A percentile compares a stretch with the other conserved stretches of the same genome.
These are phyloP conservation scores for Metschnikowia proteae DNA, from an alignment of 805 yeast genomes.

Conservation along the genomic window DNA sequence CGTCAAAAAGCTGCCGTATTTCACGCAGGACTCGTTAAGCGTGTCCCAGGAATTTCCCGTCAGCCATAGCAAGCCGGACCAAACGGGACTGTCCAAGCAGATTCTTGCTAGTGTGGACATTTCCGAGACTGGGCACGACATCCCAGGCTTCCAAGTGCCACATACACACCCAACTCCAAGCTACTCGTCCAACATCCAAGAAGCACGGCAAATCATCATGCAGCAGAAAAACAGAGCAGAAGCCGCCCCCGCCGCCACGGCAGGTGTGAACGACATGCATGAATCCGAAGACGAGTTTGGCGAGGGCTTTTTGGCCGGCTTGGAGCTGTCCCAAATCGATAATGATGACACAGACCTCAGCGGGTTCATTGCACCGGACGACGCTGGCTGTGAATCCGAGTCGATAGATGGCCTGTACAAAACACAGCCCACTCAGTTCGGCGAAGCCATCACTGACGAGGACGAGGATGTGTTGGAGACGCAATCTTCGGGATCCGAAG, in stretches of 20 bases:
- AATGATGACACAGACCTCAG: slow-evolving; percentile 17
- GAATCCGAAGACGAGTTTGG: slow-evolving; percentile 19
- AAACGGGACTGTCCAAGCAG: neutral
- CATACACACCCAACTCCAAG: neutral
- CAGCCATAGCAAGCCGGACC: neutral
- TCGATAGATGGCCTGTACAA: slow-evolving; percentile 15
- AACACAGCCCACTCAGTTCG: slow-evolving; percentile 15
- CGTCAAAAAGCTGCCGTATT: neutral
- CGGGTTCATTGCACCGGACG: slow-evolving; percentile 18
- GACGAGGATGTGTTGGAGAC: slow-evolving; percentile 7
- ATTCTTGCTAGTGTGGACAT: neutral
- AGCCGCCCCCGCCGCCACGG: neutral
- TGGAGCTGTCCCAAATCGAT: slow-evolving; percentile 16
- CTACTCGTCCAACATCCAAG: neutral
- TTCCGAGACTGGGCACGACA: neutral
- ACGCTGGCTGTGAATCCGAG: slow-evolving; percentile 9
- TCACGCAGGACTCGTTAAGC: neutral
- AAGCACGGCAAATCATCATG: slow-evolving; percentile 1
- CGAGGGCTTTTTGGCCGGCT: slow-evolving; percentile 17
- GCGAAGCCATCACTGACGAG: slow-evolving; percentile 9
- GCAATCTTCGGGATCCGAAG: slow-evolving; percentile 5
- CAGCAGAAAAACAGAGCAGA: neutral
- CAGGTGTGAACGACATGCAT: neutral
- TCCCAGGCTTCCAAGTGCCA: neutral
- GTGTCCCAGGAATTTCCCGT: neutral